phyloP scores from a whole-genome alignment of 2,329 filamentous ascomycete genomes.

The Delphinella strobiligena region DNA sequence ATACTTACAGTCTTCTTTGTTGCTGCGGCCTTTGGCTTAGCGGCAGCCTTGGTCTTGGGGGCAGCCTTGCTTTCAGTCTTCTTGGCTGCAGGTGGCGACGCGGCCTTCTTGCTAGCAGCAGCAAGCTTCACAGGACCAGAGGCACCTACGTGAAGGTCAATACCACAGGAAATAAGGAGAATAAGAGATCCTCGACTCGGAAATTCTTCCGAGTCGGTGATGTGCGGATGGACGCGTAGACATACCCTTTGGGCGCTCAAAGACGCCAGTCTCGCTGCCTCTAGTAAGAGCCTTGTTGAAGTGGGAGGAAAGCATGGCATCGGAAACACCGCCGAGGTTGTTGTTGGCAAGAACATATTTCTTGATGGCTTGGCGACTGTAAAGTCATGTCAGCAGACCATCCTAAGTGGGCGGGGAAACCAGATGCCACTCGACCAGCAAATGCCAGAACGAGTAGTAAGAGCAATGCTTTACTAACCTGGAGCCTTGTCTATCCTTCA shows the following conservation, averaged over 20 bases:
- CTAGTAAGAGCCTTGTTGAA: slow-evolving; percentile 77
- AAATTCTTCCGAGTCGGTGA: not conserved
- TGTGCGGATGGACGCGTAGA: slow-evolving; percentile 12
- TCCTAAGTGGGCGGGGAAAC: slow-evolving; percentile 10
- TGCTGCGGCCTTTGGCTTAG: slow-evolving; percentile 31
- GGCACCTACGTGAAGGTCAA: slow-evolving; percentile 43
- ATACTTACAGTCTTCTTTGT: slow-evolving; percentile 18
- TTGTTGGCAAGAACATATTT: slow-evolving; percentile 66
- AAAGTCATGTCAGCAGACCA: slow-evolving; percentile 21
- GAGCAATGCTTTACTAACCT: slow-evolving; percentile 42
- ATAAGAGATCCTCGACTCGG: not conserved
- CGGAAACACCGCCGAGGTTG: slow-evolving; percentile 42
- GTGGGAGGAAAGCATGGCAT: slow-evolving; percentile 53
- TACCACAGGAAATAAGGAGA: slow-evolving; percentile 3
- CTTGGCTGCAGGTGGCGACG: slow-evolving; percentile 20
- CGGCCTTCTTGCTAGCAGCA: slow-evolving; percentile 21
- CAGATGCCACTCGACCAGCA: not conserved
- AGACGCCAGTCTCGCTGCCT: slow-evolving; percentile 77
- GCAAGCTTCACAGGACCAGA: slow-evolving; percentile 82
- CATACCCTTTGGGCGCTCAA: slow-evolving; percentile 83
- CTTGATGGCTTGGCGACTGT: slow-evolving; percentile 59
- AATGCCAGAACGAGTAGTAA: slow-evolving; percentile 9
- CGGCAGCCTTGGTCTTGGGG: slow-evolving; percentile 38
- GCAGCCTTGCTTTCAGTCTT: slow-evolving; percentile 26
- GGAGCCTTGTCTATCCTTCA: slow-evolving; percentile 59